Conservation (phyloP, 306 rosid species). For the Leucaena leucocephala region DNA sequence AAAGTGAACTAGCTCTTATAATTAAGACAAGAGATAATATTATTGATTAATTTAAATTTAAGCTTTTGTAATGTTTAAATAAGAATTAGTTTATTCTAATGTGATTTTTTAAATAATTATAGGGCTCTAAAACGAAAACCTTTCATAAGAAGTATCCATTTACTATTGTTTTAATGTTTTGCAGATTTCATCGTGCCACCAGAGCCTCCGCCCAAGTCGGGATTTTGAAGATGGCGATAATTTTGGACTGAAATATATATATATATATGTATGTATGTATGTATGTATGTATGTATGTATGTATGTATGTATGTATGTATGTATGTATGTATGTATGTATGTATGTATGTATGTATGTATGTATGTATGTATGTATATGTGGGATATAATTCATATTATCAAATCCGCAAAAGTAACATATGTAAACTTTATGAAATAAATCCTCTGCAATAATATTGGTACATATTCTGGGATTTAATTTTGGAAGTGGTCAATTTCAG, state of each 20-base stretch:
- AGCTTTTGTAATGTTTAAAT: neutral
- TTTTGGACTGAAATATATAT: neutral
- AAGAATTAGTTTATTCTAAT: no score
- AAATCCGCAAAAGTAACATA: neutral
- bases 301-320: no score
- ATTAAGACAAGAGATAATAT: no score
- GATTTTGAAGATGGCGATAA: neutral
- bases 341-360: no score
- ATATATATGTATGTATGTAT: no score
- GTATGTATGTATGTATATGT: no score
- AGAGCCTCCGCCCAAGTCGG: neutral
- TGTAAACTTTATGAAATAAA: neutral
- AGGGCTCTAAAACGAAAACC: neutral
- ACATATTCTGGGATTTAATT: neutral
- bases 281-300: no score
- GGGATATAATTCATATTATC: no score
- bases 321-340: no score
- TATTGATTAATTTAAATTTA: no score
- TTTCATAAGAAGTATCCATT: no score
- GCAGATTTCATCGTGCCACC: constrained; percentile 50
- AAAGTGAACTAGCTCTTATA: no score
- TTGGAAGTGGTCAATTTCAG: neutral
- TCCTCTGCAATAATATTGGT: neutral
- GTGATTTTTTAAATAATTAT: neutral
- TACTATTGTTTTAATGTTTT: neutral